Percentiles rank a stretch among this genome's conserved stretches.
Evolutionary conservation across 768 basidiomycete species (phyloP).

Genomic region (Boletus reticulatus): DNA sequence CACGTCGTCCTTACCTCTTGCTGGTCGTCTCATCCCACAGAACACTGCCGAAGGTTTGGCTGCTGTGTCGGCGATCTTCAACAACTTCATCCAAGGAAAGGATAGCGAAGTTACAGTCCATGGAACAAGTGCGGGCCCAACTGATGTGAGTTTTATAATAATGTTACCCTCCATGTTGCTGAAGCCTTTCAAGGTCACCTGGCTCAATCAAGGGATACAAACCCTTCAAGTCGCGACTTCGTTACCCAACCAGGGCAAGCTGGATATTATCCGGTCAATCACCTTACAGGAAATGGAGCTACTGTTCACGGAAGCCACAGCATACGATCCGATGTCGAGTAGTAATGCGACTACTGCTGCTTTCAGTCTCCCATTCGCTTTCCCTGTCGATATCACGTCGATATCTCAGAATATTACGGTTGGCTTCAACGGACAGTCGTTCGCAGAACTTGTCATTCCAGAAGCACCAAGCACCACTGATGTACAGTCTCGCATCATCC

Average conservation of each 20-base stretch:
- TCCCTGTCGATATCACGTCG: constrained; percentile 65
- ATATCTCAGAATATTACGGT: constrained; percentile 59
- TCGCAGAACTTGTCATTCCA: constrained; percentile 61
- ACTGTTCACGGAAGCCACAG: constrained; percentile 53
- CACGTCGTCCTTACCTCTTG: constrained; percentile 50
- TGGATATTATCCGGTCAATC: constrained; percentile 65
- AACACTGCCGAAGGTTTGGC: constrained; percentile 48
- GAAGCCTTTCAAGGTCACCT: constrained; percentile 47
- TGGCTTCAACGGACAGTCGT: constrained; percentile 48
- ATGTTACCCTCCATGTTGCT: background rate
- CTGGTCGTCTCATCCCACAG: constrained; percentile 67
- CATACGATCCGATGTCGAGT: constrained; percentile 56
- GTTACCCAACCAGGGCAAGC: constrained; percentile 60
- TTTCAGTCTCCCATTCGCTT: constrained; percentile 67
- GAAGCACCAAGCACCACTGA: constrained; percentile 58
- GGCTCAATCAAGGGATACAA: constrained; percentile 73
- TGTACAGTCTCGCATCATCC: constrained; percentile 57
- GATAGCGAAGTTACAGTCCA: constrained; percentile 58
- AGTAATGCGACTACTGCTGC: constrained; percentile 59
- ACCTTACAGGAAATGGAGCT: constrained; percentile 56
- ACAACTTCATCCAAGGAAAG: constrained; percentile 66
- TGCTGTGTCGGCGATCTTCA: constrained; percentile 64
- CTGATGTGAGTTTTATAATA: constrained; percentile 40
- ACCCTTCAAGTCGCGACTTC: constrained; percentile 54
- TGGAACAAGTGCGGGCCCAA: constrained; percentile 57